Percentiles rank a stretch among this genome's conserved stretches.
These are phyloP conservation scores for Ascochyta clinopodiicola DNA, from an alignment of 2,329 filamentous ascomycete species.

Conservation along the genomic window DNA sequence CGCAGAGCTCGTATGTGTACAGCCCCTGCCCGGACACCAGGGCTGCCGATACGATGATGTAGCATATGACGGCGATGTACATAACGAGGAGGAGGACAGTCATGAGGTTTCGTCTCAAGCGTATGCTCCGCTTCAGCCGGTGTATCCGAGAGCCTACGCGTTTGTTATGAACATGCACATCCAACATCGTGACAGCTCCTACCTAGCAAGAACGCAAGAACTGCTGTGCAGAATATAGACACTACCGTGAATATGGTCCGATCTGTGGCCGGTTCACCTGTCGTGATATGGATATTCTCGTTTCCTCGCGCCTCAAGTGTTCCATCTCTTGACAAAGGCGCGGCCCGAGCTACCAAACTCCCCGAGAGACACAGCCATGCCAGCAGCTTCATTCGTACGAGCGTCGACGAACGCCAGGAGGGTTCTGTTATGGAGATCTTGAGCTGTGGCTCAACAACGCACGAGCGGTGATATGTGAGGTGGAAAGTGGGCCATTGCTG, in stretches of 20 bases:
- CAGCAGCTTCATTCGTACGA: neutral
- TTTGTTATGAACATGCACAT: neutral
- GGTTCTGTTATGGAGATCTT: neutral
- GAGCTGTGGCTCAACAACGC: neutral
- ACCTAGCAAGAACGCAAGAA: slow-evolving; percentile 26
- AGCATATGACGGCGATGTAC: slow-evolving; percentile 26
- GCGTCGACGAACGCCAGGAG: neutral
- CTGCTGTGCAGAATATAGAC: slow-evolving; percentile 18
- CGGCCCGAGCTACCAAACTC: slow-evolving; percentile 1
- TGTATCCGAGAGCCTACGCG: slow-evolving; percentile 16
- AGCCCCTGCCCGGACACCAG: slow-evolving; percentile 40
- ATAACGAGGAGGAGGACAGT: slow-evolving; percentile 23
- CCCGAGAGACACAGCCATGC: slow-evolving; percentile 1
- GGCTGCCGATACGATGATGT: slow-evolving; percentile 28
- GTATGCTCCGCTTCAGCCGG: slow-evolving; percentile 15
- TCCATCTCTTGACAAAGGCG: slow-evolving; percentile 2
- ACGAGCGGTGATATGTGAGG: neutral
- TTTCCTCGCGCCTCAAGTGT: slow-evolving; percentile 1
- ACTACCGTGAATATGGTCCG: slow-evolving; percentile 22
- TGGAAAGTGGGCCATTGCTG: neutral
- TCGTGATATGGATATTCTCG: slow-evolving; percentile 11
- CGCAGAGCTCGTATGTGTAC: slow-evolving; percentile 32
- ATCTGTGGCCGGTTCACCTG: slow-evolving; percentile 20
- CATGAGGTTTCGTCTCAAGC: slow-evolving; percentile 24
- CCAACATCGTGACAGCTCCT: neutral